Percentiles rank a stretch among this genome's conserved stretches.
phyloP scores from a whole-genome alignment of 2,329 filamentous ascomycete species.

The Neopestalotiopsis sp. region DNA sequence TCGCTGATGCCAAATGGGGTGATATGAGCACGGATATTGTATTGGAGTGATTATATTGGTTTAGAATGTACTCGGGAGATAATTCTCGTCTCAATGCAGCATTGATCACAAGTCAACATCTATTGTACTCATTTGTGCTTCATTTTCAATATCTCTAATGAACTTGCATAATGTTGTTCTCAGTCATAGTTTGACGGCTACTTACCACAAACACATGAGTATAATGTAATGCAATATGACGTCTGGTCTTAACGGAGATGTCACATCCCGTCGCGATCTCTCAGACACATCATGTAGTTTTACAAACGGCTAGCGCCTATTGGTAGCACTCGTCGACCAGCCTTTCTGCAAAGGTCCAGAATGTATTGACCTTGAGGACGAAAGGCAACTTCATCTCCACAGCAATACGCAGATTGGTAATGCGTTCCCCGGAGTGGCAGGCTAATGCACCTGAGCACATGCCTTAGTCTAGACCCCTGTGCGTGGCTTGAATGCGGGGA shows the following conservation, averaged over 20 bases:
- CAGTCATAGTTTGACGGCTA: not conserved
- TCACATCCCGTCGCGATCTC: not conserved
- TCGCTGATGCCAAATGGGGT: constrained; percentile 29
- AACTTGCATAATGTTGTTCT: not conserved
- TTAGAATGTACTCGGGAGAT: too few relatives aligned
- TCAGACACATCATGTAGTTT: not conserved
- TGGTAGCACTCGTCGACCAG: not conserved
- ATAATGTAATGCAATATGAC: not conserved
- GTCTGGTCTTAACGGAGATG: not conserved
- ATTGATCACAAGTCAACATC: not conserved
- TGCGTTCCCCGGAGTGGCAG: not conserved
- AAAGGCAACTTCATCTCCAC: not conserved
- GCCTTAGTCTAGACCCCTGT: not conserved
- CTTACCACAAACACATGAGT: not conserved
- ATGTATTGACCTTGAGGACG: not conserved
- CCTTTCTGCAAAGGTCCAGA: not conserved
- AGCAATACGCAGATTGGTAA: not conserved
- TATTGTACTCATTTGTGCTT: not conserved
- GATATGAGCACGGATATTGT: constrained; percentile 27
- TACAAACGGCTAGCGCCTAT: not conserved
- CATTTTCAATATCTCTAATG: not conserved
- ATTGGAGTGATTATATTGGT: constrained; percentile 20
- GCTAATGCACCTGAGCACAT: not conserved
- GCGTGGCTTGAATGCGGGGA: not conserved
- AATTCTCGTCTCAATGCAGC: not conserved